Percentiles rank a stretch among this genome's conserved stretches.
Conservation (phyloP, 306 rosid genomes). For the Cajanus cajan region DNA sequence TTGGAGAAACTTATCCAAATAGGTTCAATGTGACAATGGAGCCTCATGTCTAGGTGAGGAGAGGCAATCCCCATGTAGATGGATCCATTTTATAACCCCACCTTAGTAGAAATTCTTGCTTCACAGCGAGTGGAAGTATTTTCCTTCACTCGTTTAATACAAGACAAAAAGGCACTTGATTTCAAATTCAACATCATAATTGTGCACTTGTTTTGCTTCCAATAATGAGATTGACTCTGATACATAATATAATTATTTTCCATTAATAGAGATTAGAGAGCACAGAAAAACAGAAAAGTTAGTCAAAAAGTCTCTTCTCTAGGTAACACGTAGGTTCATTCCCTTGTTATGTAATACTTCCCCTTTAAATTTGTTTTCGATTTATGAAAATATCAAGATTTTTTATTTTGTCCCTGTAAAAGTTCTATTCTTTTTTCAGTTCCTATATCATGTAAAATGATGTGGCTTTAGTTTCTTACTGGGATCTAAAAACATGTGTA, state of each 20-base stretch:
- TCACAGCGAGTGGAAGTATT: background rate
- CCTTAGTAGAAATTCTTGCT: background rate
- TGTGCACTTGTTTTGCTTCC: background rate
- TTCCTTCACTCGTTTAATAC: background rate
- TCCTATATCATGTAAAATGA: no score
- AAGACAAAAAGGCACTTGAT: background rate
- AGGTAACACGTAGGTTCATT: background rate
- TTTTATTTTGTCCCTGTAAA: no score
- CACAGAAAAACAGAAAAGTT: background rate
- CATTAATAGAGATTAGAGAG: background rate
- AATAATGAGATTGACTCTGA: background rate
- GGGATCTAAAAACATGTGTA: no score
- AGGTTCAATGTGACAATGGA: background rate
- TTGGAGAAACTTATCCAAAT: no score
- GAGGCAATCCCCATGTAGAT: background rate
- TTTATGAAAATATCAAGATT: no score
- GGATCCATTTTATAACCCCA: background rate
- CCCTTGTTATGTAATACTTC: background rate
- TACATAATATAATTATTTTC: background rate
- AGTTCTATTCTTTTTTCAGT: no score
- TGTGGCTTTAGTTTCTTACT: no score
- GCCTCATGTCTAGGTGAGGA: background rate
- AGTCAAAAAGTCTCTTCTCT: background rate
- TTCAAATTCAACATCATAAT: slow-evolving; percentile 4
- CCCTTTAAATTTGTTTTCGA: no score